Base-by-base conservation (phyloP, 192 early-diverging fungal species). In the Phycomyces blakesleeanus region DNA sequence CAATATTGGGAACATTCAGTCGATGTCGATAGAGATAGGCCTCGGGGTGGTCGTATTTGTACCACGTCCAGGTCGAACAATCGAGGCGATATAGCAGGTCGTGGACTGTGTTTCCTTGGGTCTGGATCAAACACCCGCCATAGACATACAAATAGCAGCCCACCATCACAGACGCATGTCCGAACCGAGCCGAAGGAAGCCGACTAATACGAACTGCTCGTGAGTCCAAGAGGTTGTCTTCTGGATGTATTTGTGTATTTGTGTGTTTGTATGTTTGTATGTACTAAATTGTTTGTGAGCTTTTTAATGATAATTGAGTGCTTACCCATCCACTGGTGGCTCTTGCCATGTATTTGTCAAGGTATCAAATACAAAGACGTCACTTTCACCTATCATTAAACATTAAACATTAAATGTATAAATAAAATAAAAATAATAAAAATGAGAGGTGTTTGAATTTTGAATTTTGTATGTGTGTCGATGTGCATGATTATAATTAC, bases 381-480 rank as follows among this genome's bases (percentile, higher is more conserved):
- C 66, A 55, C 60, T 67, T 58, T 67, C 66, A 29, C 66, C 66
- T 67, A 40, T 26, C 14, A n/a, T n/a, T n/a, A n/a, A n/a, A n/a
- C n/a, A n/a, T n/a, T n/a, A n/a, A n/a, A n/a, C n/a, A n/a, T n/a
- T n/a, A n/a, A n/a, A n/a, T n/a, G n/a, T n/a, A n/a, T n/a, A n/a
- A n/a, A n/a, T n/a, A 34, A 34, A 34, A 34, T 2, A 34, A 34
- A 7, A 34, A 34, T 2, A 24, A 20, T 2, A 50, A 2, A 21
- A 53, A 51, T 8, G 26, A 26, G 8, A 22, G 5, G 40, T 54
- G n/a, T n/a, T n/a, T n/a, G n/a, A n/a, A n/a, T n/a, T n/a, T n/a
- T n/a, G n/a, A n/a, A n/a, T n/a, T n/a, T n/a, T n/a, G n/a, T n/a
- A n/a, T n/a, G n/a, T n/a, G n/a, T n/a, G n/a, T n/a, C n/a, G n/a